Base-by-base conservation (phyloP, 352 stramenopile genomes). In the Phytophthora pluvialis region DNA sequence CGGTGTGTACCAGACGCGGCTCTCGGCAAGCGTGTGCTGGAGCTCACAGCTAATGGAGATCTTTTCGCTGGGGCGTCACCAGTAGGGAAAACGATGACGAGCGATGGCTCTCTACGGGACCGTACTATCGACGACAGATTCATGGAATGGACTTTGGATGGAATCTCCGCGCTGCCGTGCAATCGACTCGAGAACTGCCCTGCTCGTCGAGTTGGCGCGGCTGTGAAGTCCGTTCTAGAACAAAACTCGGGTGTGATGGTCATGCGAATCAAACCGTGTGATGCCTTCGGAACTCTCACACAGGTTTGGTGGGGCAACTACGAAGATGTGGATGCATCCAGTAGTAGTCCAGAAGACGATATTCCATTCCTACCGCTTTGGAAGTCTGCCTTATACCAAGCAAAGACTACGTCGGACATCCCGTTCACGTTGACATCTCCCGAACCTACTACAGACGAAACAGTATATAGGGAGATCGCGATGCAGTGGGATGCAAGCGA, bases 401-500 rank as follows among this genome's bases (percentile, higher is more conserved):
- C 72, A 11, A 86, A 85, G 48, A 81, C 80, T 1, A 75, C 69
- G 0, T 50, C 72, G 0, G 28, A 64, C 5, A 52, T 80, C 0
- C 70, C 80, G 0, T 67, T 67, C 32, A 64, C 38, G 8, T 9
- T 67, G n/a, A 72, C 64, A 16, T 55, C 62, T 5, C 54, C 57
- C n/a, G 18, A 47, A 28, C 11, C 56, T 40, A 32, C 56, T 40
- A 32, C 36, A 25, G 6, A 65, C 5, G 26, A 33, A 0, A 52
- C 42, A 12, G 38, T 35, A 4, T 86, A 83, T 44, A 62, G 81
- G 4, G 79, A 90, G 25, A 44, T 90, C 6, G 71, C 62, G 13
- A 81, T 92, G 77, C 83, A 92, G 50, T 90, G 81, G 81, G 77
- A 92, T 33, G 72, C 79, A 4, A 85, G 64, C 3, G 48, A 68